phyloP scores from a whole-genome alignment of 202 grass and related monocot genomes.

The Zoysia matrella region DNA sequence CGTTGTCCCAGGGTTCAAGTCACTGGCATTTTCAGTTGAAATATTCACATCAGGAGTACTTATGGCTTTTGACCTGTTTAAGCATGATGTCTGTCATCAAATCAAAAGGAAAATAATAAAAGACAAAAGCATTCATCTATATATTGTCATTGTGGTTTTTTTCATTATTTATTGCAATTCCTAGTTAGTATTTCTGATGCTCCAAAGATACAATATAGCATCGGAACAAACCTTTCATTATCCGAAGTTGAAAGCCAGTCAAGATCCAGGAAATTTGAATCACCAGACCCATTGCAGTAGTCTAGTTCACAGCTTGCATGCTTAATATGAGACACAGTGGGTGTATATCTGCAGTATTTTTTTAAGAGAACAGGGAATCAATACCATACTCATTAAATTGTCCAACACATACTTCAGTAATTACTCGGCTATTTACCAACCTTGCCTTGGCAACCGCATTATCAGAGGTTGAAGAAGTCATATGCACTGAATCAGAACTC shows the following conservation, averaged over 20 bases:
- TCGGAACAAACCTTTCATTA: constrained; percentile 55
- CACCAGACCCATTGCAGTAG: constrained; percentile 25
- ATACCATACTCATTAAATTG: background rate
- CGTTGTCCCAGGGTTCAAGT: too few relatives aligned
- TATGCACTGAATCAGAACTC: constrained; percentile 43
- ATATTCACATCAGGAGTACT: too few relatives aligned
- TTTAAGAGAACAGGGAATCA: too few relatives aligned
- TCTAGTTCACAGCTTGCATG: too few relatives aligned
- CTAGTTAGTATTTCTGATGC: background rate
- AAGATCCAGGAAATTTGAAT: constrained; percentile 95
- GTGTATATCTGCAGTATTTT: too few relatives aligned
- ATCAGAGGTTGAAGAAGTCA: constrained; percentile 40
- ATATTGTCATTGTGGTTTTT: too few relatives aligned
- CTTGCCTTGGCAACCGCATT: constrained; percentile 34
- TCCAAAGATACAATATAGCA: too few relatives aligned
- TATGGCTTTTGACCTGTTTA: background rate
- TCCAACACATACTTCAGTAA: constrained; percentile 4
- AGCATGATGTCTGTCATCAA: constrained; percentile 17
- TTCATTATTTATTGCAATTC: background rate
- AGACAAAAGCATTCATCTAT: background rate
- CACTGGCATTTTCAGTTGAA: too few relatives aligned
- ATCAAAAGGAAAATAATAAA: constrained; percentile 22
- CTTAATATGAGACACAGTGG: too few relatives aligned
- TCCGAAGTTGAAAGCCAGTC: constrained; percentile 91
- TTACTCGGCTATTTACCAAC: constrained; percentile 35